Conservation (phyloP, 108 stramenopile species). For the Nitzschia inconspicua region DNA sequence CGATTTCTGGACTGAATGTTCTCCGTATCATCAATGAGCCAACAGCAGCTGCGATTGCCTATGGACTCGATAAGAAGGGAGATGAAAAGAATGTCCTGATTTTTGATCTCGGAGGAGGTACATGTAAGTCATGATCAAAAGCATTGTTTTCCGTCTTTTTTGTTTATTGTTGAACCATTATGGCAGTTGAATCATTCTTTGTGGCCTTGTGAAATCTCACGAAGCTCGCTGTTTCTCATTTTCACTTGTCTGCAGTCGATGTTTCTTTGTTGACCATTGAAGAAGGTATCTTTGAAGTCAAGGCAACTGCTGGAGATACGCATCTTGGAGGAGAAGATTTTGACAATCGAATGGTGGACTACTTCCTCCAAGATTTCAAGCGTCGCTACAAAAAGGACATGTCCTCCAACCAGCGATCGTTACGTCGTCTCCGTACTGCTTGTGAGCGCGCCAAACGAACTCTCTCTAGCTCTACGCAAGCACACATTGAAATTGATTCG, state of each 20-base stretch:
- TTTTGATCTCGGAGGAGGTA: conserved; percentile 99
- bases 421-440: conserved; percentile 98
- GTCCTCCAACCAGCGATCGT: conserved; percentile 91
- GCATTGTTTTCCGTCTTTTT: too few relatives aligned
- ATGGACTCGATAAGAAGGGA: conserved; percentile 93
- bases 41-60: conserved; percentile 99
- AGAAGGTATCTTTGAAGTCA: conserved; percentile 99
- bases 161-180: too few relatives aligned
- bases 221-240: too few relatives aligned
- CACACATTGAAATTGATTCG: conserved; percentile 99
- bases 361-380: conserved; percentile 97
- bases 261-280: conserved; percentile 97
- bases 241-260: too few relatives aligned
- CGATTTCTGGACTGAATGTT: conserved; percentile 97
- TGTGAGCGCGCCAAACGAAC: conserved; percentile 99
- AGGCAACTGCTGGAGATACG: conserved; percentile 99
- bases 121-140: too few relatives aligned
- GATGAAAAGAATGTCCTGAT: conserved; percentile 98
- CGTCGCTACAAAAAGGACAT: conserved; percentile 90
- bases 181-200: too few relatives aligned
- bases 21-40: conserved; percentile 99
- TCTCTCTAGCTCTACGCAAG: conserved; percentile 97
- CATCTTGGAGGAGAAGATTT: conserved; percentile 99
- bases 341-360: conserved; percentile 97
- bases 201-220: too few relatives aligned